Evolutionary conservation across 225 moss, liverwort and hornwort genomes (phyloP), one percentile per base, ranked within the genome.

Genomic region (Antitrichia curtipendula): DNA sequence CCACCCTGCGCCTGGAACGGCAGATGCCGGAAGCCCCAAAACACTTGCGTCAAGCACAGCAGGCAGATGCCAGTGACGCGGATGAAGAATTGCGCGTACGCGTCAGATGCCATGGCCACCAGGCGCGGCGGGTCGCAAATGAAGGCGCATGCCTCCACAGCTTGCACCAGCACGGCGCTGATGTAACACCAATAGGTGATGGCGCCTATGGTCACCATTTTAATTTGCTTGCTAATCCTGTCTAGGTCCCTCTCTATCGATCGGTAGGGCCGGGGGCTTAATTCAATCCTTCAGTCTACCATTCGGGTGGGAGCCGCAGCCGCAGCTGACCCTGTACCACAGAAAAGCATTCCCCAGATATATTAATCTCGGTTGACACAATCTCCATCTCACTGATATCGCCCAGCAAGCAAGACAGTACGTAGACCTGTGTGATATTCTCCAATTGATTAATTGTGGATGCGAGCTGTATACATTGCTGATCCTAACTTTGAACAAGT

Each of bases 101-200:
- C 53, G 57, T 93, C 89, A 27, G 91, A 70, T 25, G 91, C 93
- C 66, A 34, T 61, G 17, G 70, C 8, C 71, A 86, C 84, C 43
- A 93, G 45, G 24, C 79, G 57, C 41, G 58, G 80, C 41, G 91
- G 93, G 34, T 81, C 78, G 64, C 50, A 49, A 31, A 93, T 80
- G 87, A 93, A 93, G 25, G 78, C 87, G 32, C 80, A 63, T 5
- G 87, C 87, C 57, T 87, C 86, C 15, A 87, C 9, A 25, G 63
- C 83, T 83, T 91, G 90, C 71, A 90, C 73, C 40, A 91, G 21
- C 58, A 91, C 85, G 10, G 88, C 89, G 21, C 74, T 90, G 32
- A 90, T 49, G 75, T 93, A 91, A 85, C 88, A 88, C 90, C 93
- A 91, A 34, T 93, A 91, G 10, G 80, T 87, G 63, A 91, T 83